Conservation (phyloP, 345 rosid genomes). For the Rhizophora mangle region DNA sequence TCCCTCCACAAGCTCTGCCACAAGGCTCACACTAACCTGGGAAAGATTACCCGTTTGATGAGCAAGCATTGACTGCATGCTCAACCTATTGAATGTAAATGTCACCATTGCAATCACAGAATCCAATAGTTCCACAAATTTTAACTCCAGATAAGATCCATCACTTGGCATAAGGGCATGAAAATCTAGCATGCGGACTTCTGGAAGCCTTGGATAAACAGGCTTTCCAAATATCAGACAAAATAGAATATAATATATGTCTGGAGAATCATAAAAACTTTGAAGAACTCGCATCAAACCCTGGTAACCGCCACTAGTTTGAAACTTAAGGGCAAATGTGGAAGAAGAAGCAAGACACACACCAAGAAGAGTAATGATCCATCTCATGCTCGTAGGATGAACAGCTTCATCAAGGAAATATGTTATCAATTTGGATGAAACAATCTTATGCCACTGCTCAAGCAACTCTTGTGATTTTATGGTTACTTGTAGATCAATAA, state of each 20-base stretch:
- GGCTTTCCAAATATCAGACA: slow-evolving; percentile 92
- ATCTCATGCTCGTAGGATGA: slow-evolving; percentile 99
- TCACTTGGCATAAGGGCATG: slow-evolving; percentile 95
- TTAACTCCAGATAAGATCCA: slow-evolving; percentile 72
- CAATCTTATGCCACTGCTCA: slow-evolving; percentile 99
- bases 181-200: slow-evolving; percentile 98
- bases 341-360: slow-evolving; percentile 90
- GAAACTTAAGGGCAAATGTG: slow-evolving; percentile 89
- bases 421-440: slow-evolving; percentile 91
- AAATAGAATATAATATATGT: slow-evolving; percentile 92
- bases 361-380: slow-evolving; percentile 99
- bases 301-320: slow-evolving; percentile 93
- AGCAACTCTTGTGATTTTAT: slow-evolving; percentile 88
- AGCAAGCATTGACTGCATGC: slow-evolving; percentile 83
- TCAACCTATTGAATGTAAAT: slow-evolving; percentile 89
- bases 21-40: slow-evolving; percentile 79
- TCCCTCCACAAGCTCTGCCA: slow-evolving; percentile 92
- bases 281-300: slow-evolving; percentile 82
- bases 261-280: slow-evolving; percentile 97
- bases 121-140: slow-evolving; percentile 91
- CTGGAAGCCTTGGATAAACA: slow-evolving; percentile 96
- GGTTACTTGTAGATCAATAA: slow-evolving; percentile 97
- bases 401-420: slow-evolving; percentile 99
- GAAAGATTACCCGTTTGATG: slow-evolving; percentile 89
- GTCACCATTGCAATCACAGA: slow-evolving; percentile 91